Evolutionary conservation across 768 basidiomycete genomes (phyloP), one percentile per base, ranked within the genome.

Genomic region (Leccinum boreale): DNA sequence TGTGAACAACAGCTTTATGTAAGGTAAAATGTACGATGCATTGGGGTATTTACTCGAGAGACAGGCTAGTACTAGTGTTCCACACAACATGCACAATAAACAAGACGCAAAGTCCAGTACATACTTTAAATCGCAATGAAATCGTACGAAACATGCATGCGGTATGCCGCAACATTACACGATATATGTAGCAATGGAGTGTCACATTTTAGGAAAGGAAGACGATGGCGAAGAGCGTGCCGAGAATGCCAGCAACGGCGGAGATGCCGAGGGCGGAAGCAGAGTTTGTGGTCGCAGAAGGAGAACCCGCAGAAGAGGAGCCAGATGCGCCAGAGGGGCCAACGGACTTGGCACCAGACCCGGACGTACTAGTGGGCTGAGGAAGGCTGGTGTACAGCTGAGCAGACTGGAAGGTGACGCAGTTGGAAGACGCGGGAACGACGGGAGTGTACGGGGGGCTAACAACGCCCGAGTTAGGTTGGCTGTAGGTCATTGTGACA

Each of bases 351-450:
- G 28, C 2, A 28, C 28, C 56, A 10, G 65, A 28, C 12, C n/a
- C 2, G 3, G 35, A n/a, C 0, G 57, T 48, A 55, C 50, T 7
- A 12, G 59, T 53, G 9, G 58, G n/a, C 0, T 58, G 19, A 3
- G 70, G 70, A 14, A 70, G 54, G 24, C 14, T 55, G 1, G 72
- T 66, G 65, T 71, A 82, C 19, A 83, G 68, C 3, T 63, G 69
- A 6, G 70, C 17, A 3, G 76, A 78, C 14, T 70, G 55, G 60
- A 65, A 76, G 2, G 74, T 74, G 5, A 69, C 63, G 52, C 81
- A 83, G 68, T 78, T 77, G 56, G 78, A 79, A 28, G 80, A 79
- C 9, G 75, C 15, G 9, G 81, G 79, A 35, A 74, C 31, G 8
- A 55, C 50, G 0, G 80, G 69, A 1, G 71, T 69, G 70, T 82